Evolutionary conservation across 441 rosid species (phyloP), one percentile per base, ranked within the genome.

Genomic region (Adansonia madagascariensis): DNA sequence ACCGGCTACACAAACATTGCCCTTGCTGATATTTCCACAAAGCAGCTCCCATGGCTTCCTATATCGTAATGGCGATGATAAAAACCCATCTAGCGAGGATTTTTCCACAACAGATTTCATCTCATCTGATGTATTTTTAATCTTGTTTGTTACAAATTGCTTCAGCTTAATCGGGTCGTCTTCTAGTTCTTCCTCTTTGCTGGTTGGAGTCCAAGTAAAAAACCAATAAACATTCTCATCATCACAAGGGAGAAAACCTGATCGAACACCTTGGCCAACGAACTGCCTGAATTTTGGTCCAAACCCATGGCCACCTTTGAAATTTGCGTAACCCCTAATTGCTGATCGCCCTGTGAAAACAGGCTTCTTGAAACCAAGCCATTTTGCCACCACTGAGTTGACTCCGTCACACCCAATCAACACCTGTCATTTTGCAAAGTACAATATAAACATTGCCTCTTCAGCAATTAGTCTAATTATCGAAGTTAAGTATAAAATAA

Each of bases 391-490:
- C 60, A 80, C 80, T 5, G 98, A 92, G 72, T 91, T 88, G 76
- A 92, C 89, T 41, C 97, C 96, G 63, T 94, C 98, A 76, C 97
- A 86, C 77, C 97, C 97, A 57, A 94, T 81, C 81, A 91, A 79
- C 63, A 85, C 89, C 89, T 88, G 50, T 24, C 55, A 52, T 8
- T 39, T 10, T 46, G 14, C 75, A 70, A 75, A 27, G 1, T 27
- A 27, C 35, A 27, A 27, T 27, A 27, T 15, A 2, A 71, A 71
- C 20, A 27, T 17, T 55, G 27, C 60, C 3, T 17, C 27, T 53
- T 27, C 35, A 27, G 35, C 35, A 47, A 10, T 12, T 50, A 11
- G 14, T 2, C 6, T 15, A 3, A 12, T 50, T 10, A 49, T 49
- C 1, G 15, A 49, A 49, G 15, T 8, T 9, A 49, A 50, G 14